A percentile compares a stretch with the other conserved stretches of the same genome.
Evolutionary conservation across 2,329 filamentous ascomycete species (phyloP).

Genomic region (Microsporum audouinii): DNA sequence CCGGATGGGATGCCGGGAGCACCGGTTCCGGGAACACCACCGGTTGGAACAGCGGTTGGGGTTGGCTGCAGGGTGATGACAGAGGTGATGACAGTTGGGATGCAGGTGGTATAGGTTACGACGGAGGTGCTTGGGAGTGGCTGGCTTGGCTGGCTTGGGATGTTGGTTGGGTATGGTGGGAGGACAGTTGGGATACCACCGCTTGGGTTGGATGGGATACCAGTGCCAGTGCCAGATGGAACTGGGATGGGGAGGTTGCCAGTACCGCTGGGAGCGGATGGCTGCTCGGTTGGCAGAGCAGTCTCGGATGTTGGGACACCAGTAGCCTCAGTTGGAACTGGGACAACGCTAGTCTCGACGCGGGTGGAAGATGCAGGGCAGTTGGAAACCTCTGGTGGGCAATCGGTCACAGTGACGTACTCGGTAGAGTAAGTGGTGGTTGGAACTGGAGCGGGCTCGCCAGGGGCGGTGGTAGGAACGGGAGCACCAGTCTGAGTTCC

Average conservation of each 20-base stretch:
- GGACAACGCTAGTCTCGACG: conserved; percentile 7
- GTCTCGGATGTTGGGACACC: not conserved
- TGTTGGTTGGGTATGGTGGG: conserved; percentile 7
- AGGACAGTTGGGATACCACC: not conserved
- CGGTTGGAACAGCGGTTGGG: conserved; percentile 10
- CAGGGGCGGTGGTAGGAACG: conserved; percentile 12
- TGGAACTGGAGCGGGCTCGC: conserved; percentile 11
- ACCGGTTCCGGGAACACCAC: conserved; percentile 9
- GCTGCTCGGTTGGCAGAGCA: conserved; percentile 7
- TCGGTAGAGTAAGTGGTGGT: conserved; percentile 47
- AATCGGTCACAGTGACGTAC: conserved; percentile 52
- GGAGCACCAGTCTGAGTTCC: conserved; percentile 15
- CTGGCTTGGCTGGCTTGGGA: not conserved
- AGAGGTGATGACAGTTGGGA: conserved; percentile 17
- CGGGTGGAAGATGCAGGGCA: conserved; percentile 9
- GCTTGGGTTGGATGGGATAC: conserved; percentile 27
- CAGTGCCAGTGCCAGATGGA: conserved; percentile 14
- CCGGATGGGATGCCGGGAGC: conserved; percentile 1
- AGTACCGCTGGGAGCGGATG: conserved; percentile 8
- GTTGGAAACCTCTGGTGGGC: conserved; percentile 41
- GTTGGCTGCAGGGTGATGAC: conserved; percentile 12
- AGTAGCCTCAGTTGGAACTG: conserved; percentile 2
- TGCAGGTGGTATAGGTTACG: conserved; percentile 45
- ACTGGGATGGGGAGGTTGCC: not conserved
- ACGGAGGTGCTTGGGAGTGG: conserved; percentile 12